A percentile compares a stretch with the other conserved stretches of the same genome.
These are phyloP conservation scores for Henckelia pumila DNA, from an alignment of 257 asterid species.

Conservation along the genomic window DNA sequence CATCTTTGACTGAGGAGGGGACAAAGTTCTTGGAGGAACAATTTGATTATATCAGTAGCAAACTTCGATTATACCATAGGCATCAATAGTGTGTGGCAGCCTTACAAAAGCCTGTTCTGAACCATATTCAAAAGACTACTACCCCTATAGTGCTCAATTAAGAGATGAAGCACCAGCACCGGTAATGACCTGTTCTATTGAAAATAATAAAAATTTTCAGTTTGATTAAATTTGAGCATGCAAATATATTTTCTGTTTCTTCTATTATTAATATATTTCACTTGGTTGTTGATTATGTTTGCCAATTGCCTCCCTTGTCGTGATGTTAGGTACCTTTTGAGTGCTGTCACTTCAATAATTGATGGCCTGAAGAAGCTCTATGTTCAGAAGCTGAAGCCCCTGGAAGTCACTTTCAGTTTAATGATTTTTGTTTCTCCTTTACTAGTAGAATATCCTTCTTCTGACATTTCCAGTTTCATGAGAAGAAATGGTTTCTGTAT, in stretches of 20 bases:
- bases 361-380: conserved; percentile 95
- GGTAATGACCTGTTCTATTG: too few relatives aligned
- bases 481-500: not conserved
- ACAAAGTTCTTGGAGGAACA: too few relatives aligned
- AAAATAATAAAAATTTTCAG: too few relatives aligned
- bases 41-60: too few relatives aligned
- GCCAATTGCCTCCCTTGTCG: conserved; percentile 21
- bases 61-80: too few relatives aligned
- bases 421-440: conserved; percentile 87
- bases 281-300: conserved; percentile 17
- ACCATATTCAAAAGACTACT: too few relatives aligned
- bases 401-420: conserved; percentile 72
- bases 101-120: too few relatives aligned
- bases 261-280: conserved; percentile 14
- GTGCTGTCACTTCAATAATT: conserved; percentile 77
- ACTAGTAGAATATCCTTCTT: conserved; percentile 52
- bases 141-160: too few relatives aligned
- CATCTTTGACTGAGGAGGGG: too few relatives aligned
- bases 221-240: too few relatives aligned
- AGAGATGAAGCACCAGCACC: too few relatives aligned
- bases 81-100: too few relatives aligned
- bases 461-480: conserved; percentile 9
- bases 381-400: conserved; percentile 81
- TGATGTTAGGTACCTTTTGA: conserved; percentile 58
- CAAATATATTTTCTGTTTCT: not conserved